Conservation (phyloP, 768 basidiomycete species). For the Butyriboletus loyo region DNA sequence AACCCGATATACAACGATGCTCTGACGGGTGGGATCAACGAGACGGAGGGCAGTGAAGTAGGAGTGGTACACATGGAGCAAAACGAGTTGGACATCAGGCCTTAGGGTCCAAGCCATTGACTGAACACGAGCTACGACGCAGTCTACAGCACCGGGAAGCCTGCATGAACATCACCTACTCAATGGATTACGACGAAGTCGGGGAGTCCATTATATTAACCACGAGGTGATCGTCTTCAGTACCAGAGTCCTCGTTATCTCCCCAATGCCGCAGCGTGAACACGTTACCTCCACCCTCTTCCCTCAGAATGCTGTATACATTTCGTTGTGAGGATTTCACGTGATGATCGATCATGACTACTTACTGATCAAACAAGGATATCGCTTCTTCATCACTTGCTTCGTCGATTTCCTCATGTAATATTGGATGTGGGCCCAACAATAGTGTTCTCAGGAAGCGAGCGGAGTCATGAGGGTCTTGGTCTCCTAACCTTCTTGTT, state of each 20-base stretch:
- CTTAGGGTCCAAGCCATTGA: constrained; percentile 3
- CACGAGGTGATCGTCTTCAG: constrained; percentile 21
- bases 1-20: background rate
- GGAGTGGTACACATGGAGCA: background rate
- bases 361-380: constrained; percentile 71
- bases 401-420: constrained; percentile 28
- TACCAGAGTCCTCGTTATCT: constrained; percentile 27
- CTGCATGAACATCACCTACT: constrained; percentile 6
- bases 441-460: constrained; percentile 39
- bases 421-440: constrained; percentile 25
- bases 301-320: constrained; percentile 50
- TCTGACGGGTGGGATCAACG: background rate
- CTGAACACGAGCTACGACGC: constrained; percentile 4
- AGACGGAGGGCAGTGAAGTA: background rate
- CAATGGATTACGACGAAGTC: constrained; percentile 7
- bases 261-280: constrained; percentile 46
- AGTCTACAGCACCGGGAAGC: constrained; percentile 6
- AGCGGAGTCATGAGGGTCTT: constrained; percentile 33
- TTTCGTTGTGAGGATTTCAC: constrained; percentile 6
- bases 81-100: constrained; percentile 8
- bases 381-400: constrained; percentile 50
- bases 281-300: constrained; percentile 56
- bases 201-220: constrained; percentile 25
- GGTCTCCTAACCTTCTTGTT: constrained; percentile 44
- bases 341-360: constrained; percentile 8